A percentile compares a stretch with the other conserved stretches of the same genome.
These are phyloP conservation scores for Passalora sequoiae DNA, from an alignment of 2,329 filamentous ascomycete species.

Conservation along the genomic window DNA sequence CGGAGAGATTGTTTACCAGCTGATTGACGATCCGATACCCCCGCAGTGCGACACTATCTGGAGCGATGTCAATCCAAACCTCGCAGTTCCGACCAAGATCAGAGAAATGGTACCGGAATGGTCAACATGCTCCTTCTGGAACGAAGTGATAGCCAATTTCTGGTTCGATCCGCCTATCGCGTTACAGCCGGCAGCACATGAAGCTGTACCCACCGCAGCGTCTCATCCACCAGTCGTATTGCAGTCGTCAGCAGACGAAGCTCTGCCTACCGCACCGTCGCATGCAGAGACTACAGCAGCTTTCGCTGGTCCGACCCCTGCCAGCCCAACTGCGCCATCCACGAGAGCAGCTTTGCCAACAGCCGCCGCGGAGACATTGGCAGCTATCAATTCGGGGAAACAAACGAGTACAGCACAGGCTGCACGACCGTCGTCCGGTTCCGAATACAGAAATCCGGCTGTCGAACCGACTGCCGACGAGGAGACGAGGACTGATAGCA, in stretches of 20 bases:
- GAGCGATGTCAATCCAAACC: conserved; percentile 21
- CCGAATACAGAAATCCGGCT: background rate
- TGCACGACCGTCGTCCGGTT: background rate
- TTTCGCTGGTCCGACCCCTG: background rate
- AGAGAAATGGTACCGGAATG: conserved; percentile 14
- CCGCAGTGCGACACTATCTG: conserved; percentile 20
- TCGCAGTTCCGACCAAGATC: conserved; percentile 20
- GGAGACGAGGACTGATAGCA: background rate
- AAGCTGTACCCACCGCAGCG: conserved; percentile 1
- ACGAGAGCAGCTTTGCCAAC: background rate
- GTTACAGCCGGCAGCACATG: conserved; percentile 8
- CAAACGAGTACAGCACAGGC: background rate
- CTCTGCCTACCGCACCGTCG: background rate
- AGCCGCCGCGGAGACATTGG: background rate
- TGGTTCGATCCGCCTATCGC: conserved; percentile 23
- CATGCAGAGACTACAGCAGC: background rate
- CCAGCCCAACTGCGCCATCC: background rate
- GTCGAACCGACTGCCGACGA: background rate
- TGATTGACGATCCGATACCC: background rate
- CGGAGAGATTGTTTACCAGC: background rate
- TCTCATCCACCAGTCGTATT: conserved; percentile 7
- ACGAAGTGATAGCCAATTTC: conserved; percentile 16
- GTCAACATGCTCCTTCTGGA: conserved; percentile 17
- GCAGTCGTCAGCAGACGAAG: conserved; percentile 2
- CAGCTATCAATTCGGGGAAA: too few species aligned